Conservation (phyloP, 768 basidiomycete genomes). For the Panus rudis region DNA sequence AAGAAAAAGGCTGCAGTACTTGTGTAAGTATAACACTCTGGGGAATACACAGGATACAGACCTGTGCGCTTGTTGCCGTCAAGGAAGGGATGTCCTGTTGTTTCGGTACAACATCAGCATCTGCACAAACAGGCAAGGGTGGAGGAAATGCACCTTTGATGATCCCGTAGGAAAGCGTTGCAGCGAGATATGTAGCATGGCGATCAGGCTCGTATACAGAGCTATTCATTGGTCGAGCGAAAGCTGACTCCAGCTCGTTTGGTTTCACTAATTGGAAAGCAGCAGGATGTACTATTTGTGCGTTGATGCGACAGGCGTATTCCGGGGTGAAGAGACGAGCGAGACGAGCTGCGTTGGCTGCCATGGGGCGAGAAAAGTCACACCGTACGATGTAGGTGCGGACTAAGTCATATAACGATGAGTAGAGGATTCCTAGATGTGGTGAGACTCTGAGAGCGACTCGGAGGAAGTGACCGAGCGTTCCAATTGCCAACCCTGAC, state of each 20-base stretch:
- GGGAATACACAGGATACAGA: neutral
- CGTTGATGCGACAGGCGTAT: constrained; percentile 23
- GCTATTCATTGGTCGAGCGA: constrained; percentile 23
- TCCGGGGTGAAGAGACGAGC: constrained; percentile 25
- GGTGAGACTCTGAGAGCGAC: too few relatives aligned
- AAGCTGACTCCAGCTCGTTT: constrained; percentile 27
- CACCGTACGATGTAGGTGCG: neutral
- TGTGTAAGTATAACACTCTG: neutral
- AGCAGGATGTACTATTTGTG: constrained; percentile 28
- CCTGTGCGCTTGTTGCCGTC: constrained; percentile 29
- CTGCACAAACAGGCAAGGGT: neutral
- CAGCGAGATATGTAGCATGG: constrained; percentile 24
- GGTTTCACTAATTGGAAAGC: constrained; percentile 24
- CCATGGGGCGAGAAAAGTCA: constrained; percentile 5
- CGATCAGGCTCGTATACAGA: constrained; percentile 26
- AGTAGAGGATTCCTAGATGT: neutral
- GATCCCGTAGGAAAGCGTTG: constrained; percentile 27
- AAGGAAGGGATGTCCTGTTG: constrained; percentile 26
- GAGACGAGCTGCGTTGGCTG: constrained; percentile 20
- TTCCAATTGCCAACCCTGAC: too few relatives aligned
- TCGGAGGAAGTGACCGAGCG: too few relatives aligned
- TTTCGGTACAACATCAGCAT: neutral
- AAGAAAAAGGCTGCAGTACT: constrained; percentile 27
- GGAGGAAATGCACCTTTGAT: constrained; percentile 17
- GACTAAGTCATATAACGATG: neutral